Evolutionary conservation across 139 green algal genomes (phyloP).

Genomic region (Spirogloea muscicola): DNA sequence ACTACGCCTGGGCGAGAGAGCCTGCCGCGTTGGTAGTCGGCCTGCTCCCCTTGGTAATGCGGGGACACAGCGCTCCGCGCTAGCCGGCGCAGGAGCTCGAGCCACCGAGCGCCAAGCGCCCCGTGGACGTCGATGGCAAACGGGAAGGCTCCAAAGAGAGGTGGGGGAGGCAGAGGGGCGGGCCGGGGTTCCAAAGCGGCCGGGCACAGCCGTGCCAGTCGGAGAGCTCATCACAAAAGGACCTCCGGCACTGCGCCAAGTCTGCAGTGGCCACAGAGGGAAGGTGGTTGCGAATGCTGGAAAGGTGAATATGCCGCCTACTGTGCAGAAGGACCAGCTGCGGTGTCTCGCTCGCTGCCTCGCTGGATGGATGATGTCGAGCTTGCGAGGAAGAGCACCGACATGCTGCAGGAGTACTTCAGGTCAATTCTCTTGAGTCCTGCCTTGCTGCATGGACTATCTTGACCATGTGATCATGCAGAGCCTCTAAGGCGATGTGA

Average conservation of each 20-base stretch:
- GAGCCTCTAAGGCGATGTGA: not conserved
- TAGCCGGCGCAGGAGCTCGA: no score
- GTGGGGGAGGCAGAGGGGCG: no score
- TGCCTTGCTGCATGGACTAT: not conserved
- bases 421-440: not conserved
- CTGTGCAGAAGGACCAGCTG: not conserved
- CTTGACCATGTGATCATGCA: no score
- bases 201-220: not conserved
- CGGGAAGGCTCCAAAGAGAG: no score
- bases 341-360: not conserved
- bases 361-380: constrained; percentile 9
- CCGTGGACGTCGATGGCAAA: no score
- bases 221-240: not conserved
- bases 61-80: no score
- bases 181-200: not conserved
- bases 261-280: not conserved
- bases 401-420: constrained; percentile 7
- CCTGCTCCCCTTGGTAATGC: no score
- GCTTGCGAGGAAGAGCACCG: constrained; percentile 9
- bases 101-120: no score
- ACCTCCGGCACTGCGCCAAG: not conserved
- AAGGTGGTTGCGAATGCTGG: not conserved
- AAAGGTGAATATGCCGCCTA: not conserved
- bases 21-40: no score
- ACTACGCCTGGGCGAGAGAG: no score